Evolutionary conservation across 345 rosid species (phyloP), one percentile per base, ranked within the genome.

Genomic region (Rubroshorea leprosula): DNA sequence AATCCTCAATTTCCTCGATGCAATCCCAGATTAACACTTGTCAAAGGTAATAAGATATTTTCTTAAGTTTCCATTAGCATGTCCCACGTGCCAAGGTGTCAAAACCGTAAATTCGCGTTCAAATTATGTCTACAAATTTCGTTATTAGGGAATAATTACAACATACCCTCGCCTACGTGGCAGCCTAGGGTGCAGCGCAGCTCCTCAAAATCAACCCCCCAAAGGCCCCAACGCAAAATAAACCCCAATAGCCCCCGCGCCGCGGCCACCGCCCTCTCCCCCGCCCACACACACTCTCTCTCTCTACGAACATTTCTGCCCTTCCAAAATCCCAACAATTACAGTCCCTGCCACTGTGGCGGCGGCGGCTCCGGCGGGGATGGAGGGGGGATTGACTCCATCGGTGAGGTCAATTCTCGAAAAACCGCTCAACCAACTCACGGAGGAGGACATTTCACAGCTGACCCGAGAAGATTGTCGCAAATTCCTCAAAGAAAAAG

Each of bases 361-460:
- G 58, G 49, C 38, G 26, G 60, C 23, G n/a, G 47, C 65, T 56
- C 70, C 71, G 68, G 54, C 19, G 44, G 55, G 19, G 19, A 74
- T 75, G 87, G 84, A 79, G 29, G 80, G 66, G 20, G 78, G 78
- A 52, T 75, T 74, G 21, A 23, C 57, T 6, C 12, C 41, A 23
- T 67, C 91, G 13, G 77, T 74, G 43, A 78, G 82, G 71, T 80
- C 83, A 23, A 76, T 84, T 69, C 95, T 90, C 0, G 87, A 79
- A 68, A 90, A 83, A 68, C 96, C 97, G 46, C 77, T 85, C 25
- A 66, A 76, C 66, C 89, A 85, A 23, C 83, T 83, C 61, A 89
- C 95, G 5, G 96, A 92, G 65, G 96, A 89, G 17, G 98, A 92
- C 87, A 89, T 92, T 83, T 83, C 98, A 23, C 96, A 89, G 87